These are phyloP conservation scores for Salvia rosmarinus DNA, from an alignment of 257 asterid species.

Conservation along the genomic window DNA sequence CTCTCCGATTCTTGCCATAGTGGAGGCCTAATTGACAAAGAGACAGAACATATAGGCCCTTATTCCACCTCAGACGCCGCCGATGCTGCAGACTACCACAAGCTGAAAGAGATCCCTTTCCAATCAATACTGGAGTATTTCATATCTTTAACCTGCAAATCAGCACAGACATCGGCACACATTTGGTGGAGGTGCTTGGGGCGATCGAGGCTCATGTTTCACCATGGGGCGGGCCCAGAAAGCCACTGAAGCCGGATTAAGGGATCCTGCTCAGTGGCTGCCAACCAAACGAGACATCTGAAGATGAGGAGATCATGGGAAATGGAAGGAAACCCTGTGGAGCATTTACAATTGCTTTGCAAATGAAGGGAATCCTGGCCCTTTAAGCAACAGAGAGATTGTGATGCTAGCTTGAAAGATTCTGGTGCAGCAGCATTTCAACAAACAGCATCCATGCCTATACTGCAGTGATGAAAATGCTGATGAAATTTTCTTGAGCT, in stretches of 20 bases:
- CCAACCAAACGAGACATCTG: slow-evolving; percentile 66
- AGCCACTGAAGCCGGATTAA: slow-evolving; percentile 62
- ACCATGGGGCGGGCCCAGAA: slow-evolving; percentile 27
- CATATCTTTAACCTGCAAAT: slow-evolving; percentile 58
- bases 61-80: slow-evolving; percentile 10
- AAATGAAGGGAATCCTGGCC: slow-evolving; percentile 49
- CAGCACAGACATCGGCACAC: slow-evolving; percentile 53
- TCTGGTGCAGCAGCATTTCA: slow-evolving; percentile 49
- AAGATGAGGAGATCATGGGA: slow-evolving; percentile 53
- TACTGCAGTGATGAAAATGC: slow-evolving; percentile 72
- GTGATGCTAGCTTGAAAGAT: slow-evolving; percentile 62
- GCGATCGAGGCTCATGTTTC: slow-evolving; percentile 67
- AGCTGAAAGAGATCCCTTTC: slow-evolving; percentile 56
- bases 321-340: slow-evolving; percentile 58
- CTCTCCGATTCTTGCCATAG: slow-evolving; percentile 92
- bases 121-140: slow-evolving; percentile 53
- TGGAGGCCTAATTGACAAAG: slow-evolving; percentile 92
- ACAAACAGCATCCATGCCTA: slow-evolving; percentile 76
- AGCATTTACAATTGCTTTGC: slow-evolving; percentile 69
- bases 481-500: slow-evolving; percentile 51
- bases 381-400: slow-evolving; percentile 59
- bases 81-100: slow-evolving; percentile 24
- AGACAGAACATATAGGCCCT: slow-evolving; percentile 84
- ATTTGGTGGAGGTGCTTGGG: slow-evolving; percentile 60
- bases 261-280: slow-evolving; percentile 84